These are phyloP conservation scores for Thelonectria discophora DNA, from an alignment of 2,329 filamentous ascomycete genomes.

Conservation along the genomic window DNA sequence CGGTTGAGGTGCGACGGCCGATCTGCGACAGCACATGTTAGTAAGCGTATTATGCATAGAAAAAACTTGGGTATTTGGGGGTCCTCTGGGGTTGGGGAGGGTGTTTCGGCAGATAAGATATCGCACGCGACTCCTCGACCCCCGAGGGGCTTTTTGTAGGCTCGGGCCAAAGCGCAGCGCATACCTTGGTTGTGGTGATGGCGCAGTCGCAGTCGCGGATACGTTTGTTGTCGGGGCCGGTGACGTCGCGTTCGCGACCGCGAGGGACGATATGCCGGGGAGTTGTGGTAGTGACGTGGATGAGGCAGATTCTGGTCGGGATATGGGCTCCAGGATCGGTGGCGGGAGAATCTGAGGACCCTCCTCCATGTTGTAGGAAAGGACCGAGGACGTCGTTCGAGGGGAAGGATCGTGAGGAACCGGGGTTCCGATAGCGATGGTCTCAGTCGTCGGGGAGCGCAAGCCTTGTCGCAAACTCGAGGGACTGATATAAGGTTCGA, in stretches of 20 bases:
- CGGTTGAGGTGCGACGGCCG: constrained; percentile 33
- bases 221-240: constrained; percentile 43
- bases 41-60: constrained; percentile 24
- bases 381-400: constrained; percentile 13
- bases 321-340: constrained; percentile 57
- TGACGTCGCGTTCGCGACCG: constrained; percentile 51
- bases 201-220: constrained; percentile 38
- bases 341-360: constrained; percentile 51
- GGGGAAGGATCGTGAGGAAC: constrained; percentile 7
- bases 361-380: constrained; percentile 56
- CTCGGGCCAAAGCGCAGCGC: constrained; percentile 31
- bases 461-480: constrained; percentile 12
- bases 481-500: background rate
- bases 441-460: constrained; percentile 9
- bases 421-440: constrained; percentile 14
- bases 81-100: constrained; percentile 3
- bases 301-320: constrained; percentile 60
- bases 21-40: constrained; percentile 32
- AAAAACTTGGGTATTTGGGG: background rate
- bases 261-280: constrained; percentile 57
- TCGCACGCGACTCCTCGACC: constrained; percentile 14
- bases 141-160: constrained; percentile 10
- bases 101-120: constrained; percentile 18
- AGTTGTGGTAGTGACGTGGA: constrained; percentile 55
- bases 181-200: constrained; percentile 60